A percentile compares a stretch with the other conserved stretches of the same genome.
These are phyloP conservation scores for Neurospora hispaniola DNA, from an alignment of 495 filamentous ascomycete genomes.

Conservation along the genomic window DNA sequence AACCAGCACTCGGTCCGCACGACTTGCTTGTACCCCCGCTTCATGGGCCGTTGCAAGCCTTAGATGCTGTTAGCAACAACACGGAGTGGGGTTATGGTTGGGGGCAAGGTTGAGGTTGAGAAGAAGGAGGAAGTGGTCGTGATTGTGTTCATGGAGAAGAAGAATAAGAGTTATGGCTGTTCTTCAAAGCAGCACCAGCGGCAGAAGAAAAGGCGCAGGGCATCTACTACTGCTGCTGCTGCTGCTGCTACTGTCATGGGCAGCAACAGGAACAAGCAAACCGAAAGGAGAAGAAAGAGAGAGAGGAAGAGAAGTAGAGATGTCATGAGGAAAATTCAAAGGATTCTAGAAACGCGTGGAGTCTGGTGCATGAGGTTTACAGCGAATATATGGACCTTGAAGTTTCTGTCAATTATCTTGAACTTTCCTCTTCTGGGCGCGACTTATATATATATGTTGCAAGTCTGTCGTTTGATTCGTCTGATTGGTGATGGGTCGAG, in stretches of 20 bases:
- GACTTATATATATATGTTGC: not conserved
- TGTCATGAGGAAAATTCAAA: not conserved
- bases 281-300: not conserved
- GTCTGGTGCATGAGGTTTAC: not conserved
- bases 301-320: not conserved
- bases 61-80: constrained; percentile 26
- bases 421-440: not conserved
- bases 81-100: not conserved
- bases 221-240: not conserved
- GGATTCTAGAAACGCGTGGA: not conserved
- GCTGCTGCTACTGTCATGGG: not conserved
- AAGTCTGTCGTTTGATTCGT: not conserved
- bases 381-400: not conserved
- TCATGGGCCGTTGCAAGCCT: constrained; percentile 87
- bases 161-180: not conserved
- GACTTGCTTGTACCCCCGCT: constrained; percentile 84
- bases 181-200: not conserved
- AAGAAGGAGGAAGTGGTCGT: not conserved
- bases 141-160: not conserved
- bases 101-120: not conserved
- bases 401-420: not conserved
- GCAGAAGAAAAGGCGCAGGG: not conserved
- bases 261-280: not conserved
- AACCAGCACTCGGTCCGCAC: constrained; percentile 85
- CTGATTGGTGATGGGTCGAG: not conserved